Evolutionary conservation across 2,329 filamentous ascomycete genomes (phyloP), one percentile per base, ranked within the genome.

Genomic region (Fusarium neocosmosporiellum): DNA sequence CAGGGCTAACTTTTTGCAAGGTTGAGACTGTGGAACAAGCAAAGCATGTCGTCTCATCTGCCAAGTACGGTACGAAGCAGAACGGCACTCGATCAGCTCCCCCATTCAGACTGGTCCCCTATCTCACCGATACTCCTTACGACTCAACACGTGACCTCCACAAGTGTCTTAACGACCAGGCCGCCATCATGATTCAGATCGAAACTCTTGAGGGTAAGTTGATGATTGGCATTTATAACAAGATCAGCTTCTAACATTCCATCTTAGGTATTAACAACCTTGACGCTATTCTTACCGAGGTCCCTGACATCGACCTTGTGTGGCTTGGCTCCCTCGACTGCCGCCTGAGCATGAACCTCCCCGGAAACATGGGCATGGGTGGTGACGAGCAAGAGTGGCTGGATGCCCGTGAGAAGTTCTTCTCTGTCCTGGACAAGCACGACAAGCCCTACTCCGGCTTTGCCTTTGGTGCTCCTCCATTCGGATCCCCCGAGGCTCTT

Each of bases 171-270:
- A 87, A 87, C 75, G 74, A 83, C 59, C 85, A 86, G 75, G 84
- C 85, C 1, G 85, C 85, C 53, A 77, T 87, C 65, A 83, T 86
- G 78, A 84, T 87, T 55, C 85, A 87, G 74, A 84, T 87, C 41
- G 86, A 87, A 75, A 78, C 81, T 1, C 72, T 83, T 6, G 77
- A 80, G 24, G 77, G 75, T 76, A 34, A 48, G 65, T 67, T 29
- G 2, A 14, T 8, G 6, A 14, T 9, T 27, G 5, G 2, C 18
- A 20, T 20, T 13, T n/a, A 7, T 2, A 55, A 10, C n/a, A 39
- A 34, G n/a, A 10, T 20, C 14, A 36, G 16, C 16, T 1, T 63
- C 24, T 27, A 27, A 50, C 37, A 46, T 31, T n/a, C 13, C 9
- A 24, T 34, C 34, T 9, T 36, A 76, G 85, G 80, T 48, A 78